These are phyloP conservation scores for Inga oerstediana DNA, from an alignment of 306 rosid species.

Conservation along the genomic window DNA sequence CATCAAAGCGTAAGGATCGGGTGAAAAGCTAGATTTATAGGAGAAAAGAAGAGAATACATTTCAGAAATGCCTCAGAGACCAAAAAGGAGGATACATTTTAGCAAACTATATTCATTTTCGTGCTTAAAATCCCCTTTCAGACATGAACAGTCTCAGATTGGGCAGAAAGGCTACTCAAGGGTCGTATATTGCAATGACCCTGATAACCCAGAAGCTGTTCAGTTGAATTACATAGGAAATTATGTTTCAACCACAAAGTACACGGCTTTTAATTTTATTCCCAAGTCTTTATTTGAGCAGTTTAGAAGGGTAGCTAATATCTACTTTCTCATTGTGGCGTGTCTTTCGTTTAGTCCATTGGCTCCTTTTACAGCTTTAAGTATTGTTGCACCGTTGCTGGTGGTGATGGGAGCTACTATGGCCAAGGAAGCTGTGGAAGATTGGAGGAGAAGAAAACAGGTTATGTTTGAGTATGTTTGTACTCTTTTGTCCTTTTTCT, in stretches of 20 bases:
- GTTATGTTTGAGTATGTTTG: slow-evolving; percentile 39
- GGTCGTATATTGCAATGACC: slow-evolving; percentile 71
- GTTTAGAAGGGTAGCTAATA: slow-evolving; percentile 89
- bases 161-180: slow-evolving; percentile 76
- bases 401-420: slow-evolving; percentile 83
- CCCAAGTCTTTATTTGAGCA: slow-evolving; percentile 92
- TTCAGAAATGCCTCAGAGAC: slow-evolving; percentile 58
- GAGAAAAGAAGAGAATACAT: slow-evolving; percentile 28
- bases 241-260: slow-evolving; percentile 84
- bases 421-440: slow-evolving; percentile 92
- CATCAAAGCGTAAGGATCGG: slow-evolving; percentile 14
- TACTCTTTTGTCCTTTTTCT: slow-evolving; percentile 3
- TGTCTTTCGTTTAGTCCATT: slow-evolving; percentile 84
- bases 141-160: slow-evolving; percentile 60
- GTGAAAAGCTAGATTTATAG: slow-evolving; percentile 29
- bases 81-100: slow-evolving; percentile 56
- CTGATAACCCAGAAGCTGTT: slow-evolving; percentile 51
- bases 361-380: slow-evolving; percentile 71
- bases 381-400: slow-evolving; percentile 67
- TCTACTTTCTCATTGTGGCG: slow-evolving; percentile 84
- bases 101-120: slow-evolving; percentile 73
- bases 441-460: slow-evolving; percentile 95
- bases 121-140: slow-evolving; percentile 48
- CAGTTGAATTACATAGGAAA: slow-evolving; percentile 67
- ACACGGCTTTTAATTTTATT: slow-evolving; percentile 65